Conservation (phyloP, 495 filamentous ascomycete genomes). For the Bombardia bombarda region DNA sequence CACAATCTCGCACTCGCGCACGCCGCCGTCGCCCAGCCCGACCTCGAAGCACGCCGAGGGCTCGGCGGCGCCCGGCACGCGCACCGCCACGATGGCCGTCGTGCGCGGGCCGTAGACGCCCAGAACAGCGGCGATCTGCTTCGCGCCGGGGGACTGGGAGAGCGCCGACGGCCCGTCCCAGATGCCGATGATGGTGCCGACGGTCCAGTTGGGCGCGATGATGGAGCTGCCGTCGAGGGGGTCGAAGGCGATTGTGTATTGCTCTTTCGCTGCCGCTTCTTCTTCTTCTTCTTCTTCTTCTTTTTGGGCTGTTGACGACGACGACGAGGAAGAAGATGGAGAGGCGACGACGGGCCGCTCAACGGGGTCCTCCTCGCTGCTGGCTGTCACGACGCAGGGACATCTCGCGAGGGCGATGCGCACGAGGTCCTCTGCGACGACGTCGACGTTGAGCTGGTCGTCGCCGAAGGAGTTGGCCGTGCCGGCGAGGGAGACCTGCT, state of each 20-base stretch:
- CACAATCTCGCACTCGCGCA: conserved; percentile 23
- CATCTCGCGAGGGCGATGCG: conserved; percentile 32
- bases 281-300: no score
- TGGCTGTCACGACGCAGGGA: conserved; percentile 34
- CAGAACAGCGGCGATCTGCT: conserved; percentile 38
- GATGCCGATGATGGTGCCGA: conserved; percentile 44
- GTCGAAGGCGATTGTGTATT: conserved; percentile 49
- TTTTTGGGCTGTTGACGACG: no score
- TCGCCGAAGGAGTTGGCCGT: conserved; percentile 45
- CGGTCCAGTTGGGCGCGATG: conserved; percentile 45
- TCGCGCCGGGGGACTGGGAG: conserved; percentile 19
- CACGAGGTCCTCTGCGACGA: conserved; percentile 38
- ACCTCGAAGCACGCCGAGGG: conserved; percentile 33
- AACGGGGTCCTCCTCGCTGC: conserved; percentile 46
- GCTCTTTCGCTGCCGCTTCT: no score
- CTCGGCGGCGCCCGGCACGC: conserved; percentile 24
- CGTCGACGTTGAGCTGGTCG: conserved; percentile 49
- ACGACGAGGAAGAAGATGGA: not conserved
- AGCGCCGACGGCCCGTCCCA: conserved; percentile 41
- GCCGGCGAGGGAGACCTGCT: conserved; percentile 33
- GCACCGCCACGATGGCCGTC: conserved; percentile 38
- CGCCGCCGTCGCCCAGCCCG: conserved; percentile 19
- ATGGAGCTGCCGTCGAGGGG: conserved; percentile 48
- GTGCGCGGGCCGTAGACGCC: conserved; percentile 46
- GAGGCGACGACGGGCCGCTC: conserved; percentile 24